Evolutionary conservation across 176 grass and related monocot genomes (phyloP), one percentile per base, ranked within the genome.

Genomic region (Cymbopogon citratus): DNA sequence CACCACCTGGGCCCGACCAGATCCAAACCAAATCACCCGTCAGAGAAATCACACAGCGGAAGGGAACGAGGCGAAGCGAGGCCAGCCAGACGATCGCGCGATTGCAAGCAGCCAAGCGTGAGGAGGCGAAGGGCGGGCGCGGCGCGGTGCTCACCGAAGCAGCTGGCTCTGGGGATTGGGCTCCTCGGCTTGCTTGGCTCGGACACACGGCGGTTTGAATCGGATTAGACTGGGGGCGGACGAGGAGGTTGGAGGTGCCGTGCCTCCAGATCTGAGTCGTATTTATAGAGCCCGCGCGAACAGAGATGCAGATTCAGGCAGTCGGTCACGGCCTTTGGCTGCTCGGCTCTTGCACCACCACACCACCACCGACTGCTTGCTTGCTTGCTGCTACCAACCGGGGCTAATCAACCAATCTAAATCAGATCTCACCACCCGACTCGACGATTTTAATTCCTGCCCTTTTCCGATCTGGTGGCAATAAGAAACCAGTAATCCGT

Each of bases 141-240:
- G 26, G 21, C 16, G 70, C 83, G 27, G 21, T 12, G 71, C 83
- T 89, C 83, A 89, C 87, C 80, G 63, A 28, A 28, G 34, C 44
- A 3, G 78, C 45, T 71, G 66, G 24, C 27, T 33, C 59, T 5
- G 36, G 63, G 71, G 69, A 33, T 45, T 81, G 52, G 63, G 80
- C 73, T 75, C 16, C 49, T 75, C 9, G 45, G 78, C 49, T 69
- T 80, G 78, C 52, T 75, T 35, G 69, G 83, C n/a, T n/a, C n/a
- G 38, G 38, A 40, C n/a, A 54, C 82, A 82, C 73, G 54, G 26
- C 59, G 72, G 83, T 89, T 89, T 89, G 88, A 90, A 86, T 90
- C 69, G 74, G 75, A 87, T 75, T 69, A 83, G 84, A 74, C 84
- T 57, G 71, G 51, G 40, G 63, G 52, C 43, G 34, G 83, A 82